Evolutionary conservation across 148 eudicot genomes (phyloP).

Genomic region (Rhododendron molle): DNA sequence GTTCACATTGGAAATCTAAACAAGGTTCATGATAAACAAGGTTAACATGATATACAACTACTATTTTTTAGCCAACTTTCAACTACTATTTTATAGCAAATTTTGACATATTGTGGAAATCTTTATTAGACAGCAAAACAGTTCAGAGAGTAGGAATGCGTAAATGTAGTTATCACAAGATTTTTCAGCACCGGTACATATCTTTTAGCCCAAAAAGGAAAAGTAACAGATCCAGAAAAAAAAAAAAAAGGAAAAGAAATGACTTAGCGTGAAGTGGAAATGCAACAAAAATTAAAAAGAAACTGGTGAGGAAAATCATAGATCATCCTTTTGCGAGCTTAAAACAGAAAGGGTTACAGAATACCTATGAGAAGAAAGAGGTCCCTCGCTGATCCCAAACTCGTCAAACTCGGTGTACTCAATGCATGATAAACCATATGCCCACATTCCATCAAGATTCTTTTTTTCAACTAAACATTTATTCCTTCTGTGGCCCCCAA

Average conservation of each 20-base stretch:
- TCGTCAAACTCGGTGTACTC: slow-evolving; percentile 97
- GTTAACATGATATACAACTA: not conserved
- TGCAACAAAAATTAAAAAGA: not conserved
- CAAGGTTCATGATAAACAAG: not conserved
- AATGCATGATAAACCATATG: slow-evolving; percentile 90
- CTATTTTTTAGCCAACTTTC: no score
- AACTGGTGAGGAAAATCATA: not conserved
- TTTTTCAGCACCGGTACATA: not conserved
- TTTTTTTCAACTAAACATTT: slow-evolving; percentile 82
- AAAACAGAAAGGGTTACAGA: not conserved
- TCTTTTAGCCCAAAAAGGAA: not conserved
- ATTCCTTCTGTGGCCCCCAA: slow-evolving; percentile 94
- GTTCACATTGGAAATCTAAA: slow-evolving; percentile 19
- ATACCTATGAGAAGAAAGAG: slow-evolving; percentile 55
- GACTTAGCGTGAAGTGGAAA: not conserved
- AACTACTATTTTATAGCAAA: not conserved
- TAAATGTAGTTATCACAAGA: not conserved
- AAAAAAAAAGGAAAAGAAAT: not conserved
- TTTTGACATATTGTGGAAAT: not conserved
- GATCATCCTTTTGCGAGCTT: not conserved
- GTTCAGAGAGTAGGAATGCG: not conserved
- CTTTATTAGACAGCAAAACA: not conserved
- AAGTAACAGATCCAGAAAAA: not conserved
- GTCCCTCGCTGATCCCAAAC: slow-evolving; percentile 59
- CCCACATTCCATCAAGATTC: slow-evolving; percentile 72